Base-by-base conservation (phyloP, 2,329 filamentous ascomycete species). In the Pseudofabraea citricarpa region DNA sequence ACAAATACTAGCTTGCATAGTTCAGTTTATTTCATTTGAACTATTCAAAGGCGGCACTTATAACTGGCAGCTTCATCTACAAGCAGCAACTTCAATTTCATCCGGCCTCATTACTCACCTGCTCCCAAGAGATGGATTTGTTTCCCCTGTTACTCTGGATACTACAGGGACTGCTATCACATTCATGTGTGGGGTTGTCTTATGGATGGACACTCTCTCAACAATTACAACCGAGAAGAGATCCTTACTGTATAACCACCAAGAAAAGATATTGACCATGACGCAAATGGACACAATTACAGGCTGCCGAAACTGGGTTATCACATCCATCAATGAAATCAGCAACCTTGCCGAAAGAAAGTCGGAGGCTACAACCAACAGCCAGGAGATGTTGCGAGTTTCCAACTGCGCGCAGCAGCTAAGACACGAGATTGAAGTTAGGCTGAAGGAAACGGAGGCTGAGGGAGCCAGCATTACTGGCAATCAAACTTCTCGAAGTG, bases 291-390 rank as follows among this genome's bases (percentile, higher is more conserved):
- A 73, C 23, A 69, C 71, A 21, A 70, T 76, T 39, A 57, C 74
- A 21, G 78, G 79, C 3, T 66, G 76, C 43, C 64, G 75, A 38
- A 81, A 79, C 57, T 77, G 74, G 74, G 70, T 71, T 2, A 48
- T 83, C 35, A 60, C 73, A 23, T 58, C 68, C 6, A 68, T 83
- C 22, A 70, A 69, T 12, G 69, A 78, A 22, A 71, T 77, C 29
- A 65, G 74, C 5, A 55, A 65, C 1, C 65, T 83, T 2, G 70
- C 74, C 36, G 64, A 70, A 0, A 81, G 77, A 77, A 83, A 81
- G 5, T 5, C 27, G n/a, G n/a, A n/a, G n/a, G n/a, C n/a, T n/a
- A n/a, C n/a, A n/a, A n/a, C n/a, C n/a, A n/a, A n/a, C n/a, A n/a
- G n/a, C n/a, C n/a, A n/a, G n/a, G n/a, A n/a, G n/a, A n/a, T n/a